Percentiles rank a stretch among this genome's conserved stretches.
phyloP scores from a whole-genome alignment of 495 filamentous ascomycete species.

The Trichoderma gamsii region DNA sequence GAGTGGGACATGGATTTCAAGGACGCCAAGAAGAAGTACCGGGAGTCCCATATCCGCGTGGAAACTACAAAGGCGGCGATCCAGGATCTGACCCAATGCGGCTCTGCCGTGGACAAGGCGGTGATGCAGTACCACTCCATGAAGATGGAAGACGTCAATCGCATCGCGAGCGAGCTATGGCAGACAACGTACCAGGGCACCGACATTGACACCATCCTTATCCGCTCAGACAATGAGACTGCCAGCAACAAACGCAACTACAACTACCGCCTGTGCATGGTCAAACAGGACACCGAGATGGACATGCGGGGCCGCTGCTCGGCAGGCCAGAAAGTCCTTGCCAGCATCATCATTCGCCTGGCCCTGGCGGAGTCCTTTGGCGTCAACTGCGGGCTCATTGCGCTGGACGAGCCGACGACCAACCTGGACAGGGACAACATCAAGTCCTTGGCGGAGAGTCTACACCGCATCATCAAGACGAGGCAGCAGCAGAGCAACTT shows the following conservation, averaged over 20 bases:
- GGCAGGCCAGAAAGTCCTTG: constrained; percentile 92
- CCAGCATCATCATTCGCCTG: constrained; percentile 94
- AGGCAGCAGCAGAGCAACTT: constrained; percentile 87
- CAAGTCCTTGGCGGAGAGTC: constrained; percentile 70
- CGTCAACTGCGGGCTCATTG: constrained; percentile 91
- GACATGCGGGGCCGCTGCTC: constrained; percentile 98
- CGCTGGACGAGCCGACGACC: constrained; percentile 95
- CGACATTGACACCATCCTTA: constrained; percentile 94
- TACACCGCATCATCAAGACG: constrained; percentile 81
- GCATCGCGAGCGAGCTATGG: constrained; percentile 92
- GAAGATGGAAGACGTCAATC: constrained; percentile 99
- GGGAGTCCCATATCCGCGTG: constrained; percentile 82
- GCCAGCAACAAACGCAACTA: constrained; percentile 73
- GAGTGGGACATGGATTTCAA: constrained; percentile 87
- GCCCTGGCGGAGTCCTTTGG: constrained; percentile 97
- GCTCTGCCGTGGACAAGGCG: constrained; percentile 77
- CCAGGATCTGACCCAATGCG: constrained; percentile 79
- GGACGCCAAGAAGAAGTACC: constrained; percentile 73
- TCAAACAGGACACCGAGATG: constrained; percentile 95
- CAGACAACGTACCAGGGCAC: constrained; percentile 94
- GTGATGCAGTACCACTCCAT: constrained; percentile 93
- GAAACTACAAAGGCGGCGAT: constrained; percentile 89
- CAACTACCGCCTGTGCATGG: constrained; percentile 98
- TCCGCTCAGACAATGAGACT: constrained; percentile 79
- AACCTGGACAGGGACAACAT: constrained; percentile 97